Base-by-base conservation (phyloP, 2,329 filamentous ascomycete genomes). In the Neoarthrinium moseri region DNA sequence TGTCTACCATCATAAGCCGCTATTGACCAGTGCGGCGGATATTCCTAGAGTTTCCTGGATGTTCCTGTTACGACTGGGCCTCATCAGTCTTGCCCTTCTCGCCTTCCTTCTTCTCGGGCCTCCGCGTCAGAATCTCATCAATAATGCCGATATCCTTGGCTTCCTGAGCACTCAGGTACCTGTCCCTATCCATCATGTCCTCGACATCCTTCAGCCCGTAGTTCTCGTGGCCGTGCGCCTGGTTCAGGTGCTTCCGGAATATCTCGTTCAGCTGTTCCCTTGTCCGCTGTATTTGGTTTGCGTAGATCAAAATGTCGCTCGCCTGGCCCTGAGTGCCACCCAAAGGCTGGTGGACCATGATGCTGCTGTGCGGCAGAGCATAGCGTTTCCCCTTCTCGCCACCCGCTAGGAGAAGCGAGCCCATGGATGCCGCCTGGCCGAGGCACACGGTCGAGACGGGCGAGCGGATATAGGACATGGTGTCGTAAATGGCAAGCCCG, bases 261-360 rank as follows among this genome's bases (percentile, higher is more conserved):
- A 99, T 97, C 69, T 85, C 78, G 66, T 99, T 97, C 58, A 96
- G 73, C 69, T 92, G 87, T 52, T 84, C 80, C 48, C 94, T 79
- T 45, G 96, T 86, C 48, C 91, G 78, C 63, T 97, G 77, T 46
- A 99, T 99, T 75, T 99, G 92, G 62, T 91, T 96, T 3, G 94
- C 94, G 63, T 99, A 95, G 52, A 99, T 97, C 38, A 95, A 80
- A 53, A 99, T 97, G 61, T 99, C 94, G 3, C 80, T 79, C 4
- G 82, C 81, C 55, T 81, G 83, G 1, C 82, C 82, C 48, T 75
- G 70, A 4, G 82, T 85, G 1, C 83, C 82, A 37, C 92, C 92
- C 3, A 87, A 84, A 1, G 95, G 94, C 65, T 99, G 94, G 70
- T 99, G 94, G 45, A 99, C 85, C 94, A 99, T 99, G 61, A 99